These are phyloP conservation scores for Laguncularia racemosa DNA, from an alignment of 345 rosid genomes.

Conservation along the genomic window DNA sequence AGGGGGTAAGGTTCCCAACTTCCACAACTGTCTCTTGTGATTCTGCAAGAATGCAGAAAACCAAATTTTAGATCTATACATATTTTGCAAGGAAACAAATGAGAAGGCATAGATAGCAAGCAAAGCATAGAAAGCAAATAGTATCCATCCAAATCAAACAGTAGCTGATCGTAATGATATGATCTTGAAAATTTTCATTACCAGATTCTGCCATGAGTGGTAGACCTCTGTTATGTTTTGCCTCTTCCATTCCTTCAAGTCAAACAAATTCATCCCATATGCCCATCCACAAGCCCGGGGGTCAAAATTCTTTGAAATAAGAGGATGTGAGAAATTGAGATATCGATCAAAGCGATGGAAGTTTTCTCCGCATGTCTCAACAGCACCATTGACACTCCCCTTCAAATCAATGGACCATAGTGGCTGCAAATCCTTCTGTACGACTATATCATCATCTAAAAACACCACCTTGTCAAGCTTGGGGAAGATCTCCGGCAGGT, in stretches of 20 bases:
- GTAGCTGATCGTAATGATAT: no score
- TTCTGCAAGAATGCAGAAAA: slow-evolving; percentile 21
- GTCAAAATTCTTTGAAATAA: slow-evolving; percentile 74
- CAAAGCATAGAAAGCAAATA: neutral
- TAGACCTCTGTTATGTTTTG: slow-evolving; percentile 85
- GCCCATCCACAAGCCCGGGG: slow-evolving; percentile 99
- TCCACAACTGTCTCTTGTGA: slow-evolving; percentile 39
- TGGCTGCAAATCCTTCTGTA: slow-evolving; percentile 76
- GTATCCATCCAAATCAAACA: no score
- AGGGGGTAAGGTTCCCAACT: slow-evolving; percentile 48
- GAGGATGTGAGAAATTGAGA: slow-evolving; percentile 96
- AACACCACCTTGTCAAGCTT: slow-evolving; percentile 83
- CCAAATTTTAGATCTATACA: neutral
- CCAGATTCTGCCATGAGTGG: slow-evolving; percentile 95
- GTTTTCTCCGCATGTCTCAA: slow-evolving; percentile 97
- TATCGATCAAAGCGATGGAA: slow-evolving; percentile 96
- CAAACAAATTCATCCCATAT: slow-evolving; percentile 94
- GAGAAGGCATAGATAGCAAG: neutral
- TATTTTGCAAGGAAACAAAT: neutral
- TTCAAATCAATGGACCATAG: slow-evolving; percentile 88
- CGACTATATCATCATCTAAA: slow-evolving; percentile 92
- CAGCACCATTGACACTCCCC: slow-evolving; percentile 97
- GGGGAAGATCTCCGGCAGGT: slow-evolving; percentile 94
- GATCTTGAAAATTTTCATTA: slow-evolving; percentile 12
- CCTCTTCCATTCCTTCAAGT: slow-evolving; percentile 80